These are phyloP conservation scores for Gloeopeniophorella convolvens DNA, from an alignment of 768 basidiomycete species.

Conservation along the genomic window DNA sequence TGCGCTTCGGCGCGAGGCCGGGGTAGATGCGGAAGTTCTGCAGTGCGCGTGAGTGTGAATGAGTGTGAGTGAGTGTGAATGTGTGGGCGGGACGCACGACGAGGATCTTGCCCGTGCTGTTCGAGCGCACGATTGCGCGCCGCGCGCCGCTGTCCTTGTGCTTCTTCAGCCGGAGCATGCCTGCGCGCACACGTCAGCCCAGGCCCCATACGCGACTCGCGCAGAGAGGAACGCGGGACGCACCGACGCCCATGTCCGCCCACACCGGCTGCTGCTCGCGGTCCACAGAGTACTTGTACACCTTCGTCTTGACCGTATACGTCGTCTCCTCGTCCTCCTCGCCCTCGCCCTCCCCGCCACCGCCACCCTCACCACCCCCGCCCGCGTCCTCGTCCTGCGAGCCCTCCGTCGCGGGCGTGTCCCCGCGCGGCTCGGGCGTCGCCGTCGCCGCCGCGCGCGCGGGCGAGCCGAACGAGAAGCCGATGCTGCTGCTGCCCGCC, in stretches of 20 bases:
- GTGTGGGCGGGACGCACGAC: conserved; percentile 44
- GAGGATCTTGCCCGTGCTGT: conserved; percentile 65
- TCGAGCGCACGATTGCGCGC: conserved; percentile 65
- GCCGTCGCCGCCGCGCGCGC: conserved; percentile 1
- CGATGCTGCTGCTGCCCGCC: conserved; percentile 8
- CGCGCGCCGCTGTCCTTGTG: conserved; percentile 56
- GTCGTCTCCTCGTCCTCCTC: conserved; percentile 74
- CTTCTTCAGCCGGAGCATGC: conserved; percentile 65
- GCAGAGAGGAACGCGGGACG: conserved; percentile 23
- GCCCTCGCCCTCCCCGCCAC: conserved; percentile 71
- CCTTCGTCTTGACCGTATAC: conserved; percentile 53
- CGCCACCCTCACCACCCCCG: conserved; percentile 25
- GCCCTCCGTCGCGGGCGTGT: conserved; percentile 24
- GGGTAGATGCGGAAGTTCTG: conserved; percentile 72
- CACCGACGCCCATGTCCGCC: conserved; percentile 65
- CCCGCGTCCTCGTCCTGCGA: conserved; percentile 22
- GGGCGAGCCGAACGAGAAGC: conserved; percentile 21
- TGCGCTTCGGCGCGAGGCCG: conserved; percentile 46
- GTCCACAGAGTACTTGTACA: conserved; percentile 50
- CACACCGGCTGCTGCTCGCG: conserved; percentile 44
- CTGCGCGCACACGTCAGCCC: too few species aligned
- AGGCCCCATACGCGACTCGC: background rate
- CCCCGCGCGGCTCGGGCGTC: conserved; percentile 10
- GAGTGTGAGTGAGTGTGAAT: conserved; percentile 1
- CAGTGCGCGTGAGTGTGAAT: background rate